Base-by-base conservation (phyloP, 305 asterid species). In the Ajuga reptans region DNA sequence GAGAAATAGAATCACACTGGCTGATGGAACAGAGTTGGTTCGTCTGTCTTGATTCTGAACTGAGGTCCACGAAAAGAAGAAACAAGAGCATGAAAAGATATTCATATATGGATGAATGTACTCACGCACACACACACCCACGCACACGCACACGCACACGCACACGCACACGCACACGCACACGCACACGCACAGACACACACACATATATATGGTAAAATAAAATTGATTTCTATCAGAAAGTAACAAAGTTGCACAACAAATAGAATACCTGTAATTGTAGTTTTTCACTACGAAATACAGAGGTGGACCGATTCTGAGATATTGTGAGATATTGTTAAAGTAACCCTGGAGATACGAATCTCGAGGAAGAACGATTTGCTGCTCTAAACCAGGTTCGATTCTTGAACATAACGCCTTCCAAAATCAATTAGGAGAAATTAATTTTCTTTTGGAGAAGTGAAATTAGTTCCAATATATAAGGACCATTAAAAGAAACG, bases 341-440 rank as follows among this genome's bases (percentile, higher is more conserved):
- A 87, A 93, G 84, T 93, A 93, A 73, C 93, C 99, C 99, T 93
- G 99, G 82, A 93, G 99, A 78, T 90, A 93, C 17, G 99, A 93
- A 80, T 93, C 92, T 16, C 91, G 89, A 68, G 99, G 99, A 79
- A 93, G 97, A 84, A 93, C 99, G 65, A 90, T 85, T 85, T 90
- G 94, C 79, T 93, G 99, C 77, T 93, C 97, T 77, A 93, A 78
- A 80, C 99, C 99, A 71, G 96, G 97, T 80, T 93, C 89, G 65
- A 93, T 85, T 86, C 99, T 87, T 69, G 99, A 66, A 73, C 94
- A 89, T 45, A 93, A 80, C 63, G 97, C 99, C 99, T 93, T 80
- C 66, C 75, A 55, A 56, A 53, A 71, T 72, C 47, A 67, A 73
- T 39, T 56, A 16, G 66, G 34, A 68, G 49, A 64, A 49, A 42